phyloP scores from a whole-genome alignment of 805 yeast species.

The Saccharomycopsis capsularis region DNA sequence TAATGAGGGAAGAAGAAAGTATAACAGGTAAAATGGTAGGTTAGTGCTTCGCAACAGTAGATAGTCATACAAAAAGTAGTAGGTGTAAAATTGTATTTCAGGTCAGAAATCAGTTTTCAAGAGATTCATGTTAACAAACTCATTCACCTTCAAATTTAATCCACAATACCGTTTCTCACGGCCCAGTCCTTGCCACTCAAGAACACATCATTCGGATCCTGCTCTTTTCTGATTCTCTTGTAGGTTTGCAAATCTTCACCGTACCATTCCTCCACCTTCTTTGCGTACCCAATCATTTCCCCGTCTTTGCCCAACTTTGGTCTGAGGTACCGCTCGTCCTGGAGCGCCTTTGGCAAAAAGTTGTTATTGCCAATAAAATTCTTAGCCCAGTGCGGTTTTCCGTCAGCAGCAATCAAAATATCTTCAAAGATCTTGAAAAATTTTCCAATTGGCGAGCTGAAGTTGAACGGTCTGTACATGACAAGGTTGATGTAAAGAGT shows the following conservation, averaged over 20 bases:
- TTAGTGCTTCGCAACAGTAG: no score
- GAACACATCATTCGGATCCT: constrained; percentile 80
- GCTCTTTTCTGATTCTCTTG: constrained; percentile 54
- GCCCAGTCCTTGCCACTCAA: constrained; percentile 77
- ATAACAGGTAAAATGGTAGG: no score
- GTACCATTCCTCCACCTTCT: constrained; percentile 68
- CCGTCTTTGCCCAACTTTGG: constrained; percentile 23
- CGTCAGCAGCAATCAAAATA: constrained; percentile 68
- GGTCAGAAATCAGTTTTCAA: no score
- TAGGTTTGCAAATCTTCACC: constrained; percentile 60
- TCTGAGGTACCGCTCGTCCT: constrained; percentile 23
- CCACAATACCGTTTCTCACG: constrained; percentile 64
- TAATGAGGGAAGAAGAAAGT: no score
- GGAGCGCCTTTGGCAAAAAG: constrained; percentile 25
- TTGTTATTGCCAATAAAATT: constrained; percentile 65
- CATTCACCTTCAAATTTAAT: no score
- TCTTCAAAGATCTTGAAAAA: constrained; percentile 86
- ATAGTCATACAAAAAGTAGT: no score
- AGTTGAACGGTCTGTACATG: constrained; percentile 88
- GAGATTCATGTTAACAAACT: no score
- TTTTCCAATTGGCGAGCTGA: constrained; percentile 60
- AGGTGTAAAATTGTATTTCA: no score
- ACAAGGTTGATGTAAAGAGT: constrained; percentile 89
- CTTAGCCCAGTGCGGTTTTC: constrained; percentile 99
- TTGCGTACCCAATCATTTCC: constrained; percentile 74